Base-by-base conservation (phyloP, 1,139 yeast genomes). In the Suhomyces coccinellae region DNA sequence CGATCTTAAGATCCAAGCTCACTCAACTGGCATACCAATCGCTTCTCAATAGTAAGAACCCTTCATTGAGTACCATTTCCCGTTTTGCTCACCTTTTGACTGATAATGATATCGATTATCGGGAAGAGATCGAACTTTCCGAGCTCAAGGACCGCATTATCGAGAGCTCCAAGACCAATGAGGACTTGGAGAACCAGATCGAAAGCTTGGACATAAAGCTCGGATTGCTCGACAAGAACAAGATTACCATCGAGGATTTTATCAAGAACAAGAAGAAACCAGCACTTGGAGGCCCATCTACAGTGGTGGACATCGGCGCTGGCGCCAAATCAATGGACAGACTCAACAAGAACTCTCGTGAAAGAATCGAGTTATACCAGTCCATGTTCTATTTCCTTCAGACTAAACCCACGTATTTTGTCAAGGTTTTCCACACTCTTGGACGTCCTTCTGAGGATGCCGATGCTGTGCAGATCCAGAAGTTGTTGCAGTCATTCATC, bases 191-290 rank as follows among this genome's bases (percentile, higher is more conserved):
- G 59, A 78, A 77, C 40, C 85, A 83, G 50, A 81, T 91, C 50
- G 90, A 86, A 52, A 86, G 87, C 52, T 74, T 91, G 54, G 97
- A 91, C 58, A 78, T 87, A 54, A 90, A 88, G 57, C 83, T 89
- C 55, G 88, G 89, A 1, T 64, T 88, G 41, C 69, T 89, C 41
- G 87, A 85, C 51, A 87, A 85, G 59, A 87, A 88, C 63, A 87
- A 86, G 56, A 84, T 88, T 49, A 79, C 93, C 0, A 66, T 89
- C 30, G 95, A 88, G 54, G 96, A 88, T 52, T 74, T 87, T 38
- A 67, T 83, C 40, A 71, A 78, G 48, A 79, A 82, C 50, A 79
- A 81, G 54, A 79, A 77, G 52, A 69, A 71, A 41, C 60, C 58
- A 48, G 59, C 63, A 31, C 52, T 59, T 3, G 52, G 56, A 30